Evolutionary conservation across 768 basidiomycete species (phyloP).

Genomic region (Rhodocollybia butyracea): DNA sequence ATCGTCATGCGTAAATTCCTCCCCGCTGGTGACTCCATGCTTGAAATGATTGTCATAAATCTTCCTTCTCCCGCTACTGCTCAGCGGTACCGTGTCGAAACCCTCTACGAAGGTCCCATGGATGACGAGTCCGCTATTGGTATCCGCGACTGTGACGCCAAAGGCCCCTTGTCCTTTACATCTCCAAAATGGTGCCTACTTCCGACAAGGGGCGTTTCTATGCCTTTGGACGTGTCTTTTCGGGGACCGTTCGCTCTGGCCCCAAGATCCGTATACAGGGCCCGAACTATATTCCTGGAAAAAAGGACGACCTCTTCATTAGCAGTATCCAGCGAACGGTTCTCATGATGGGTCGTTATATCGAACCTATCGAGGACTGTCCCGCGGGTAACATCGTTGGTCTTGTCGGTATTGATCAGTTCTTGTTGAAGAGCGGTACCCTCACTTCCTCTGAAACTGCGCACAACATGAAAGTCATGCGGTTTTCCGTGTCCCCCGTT

Average conservation of each 20-base stretch:
- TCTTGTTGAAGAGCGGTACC: constrained; percentile 99
- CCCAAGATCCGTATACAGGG: constrained; percentile 99
- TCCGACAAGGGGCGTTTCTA: constrained; percentile 99
- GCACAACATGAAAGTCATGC: constrained; percentile 99
- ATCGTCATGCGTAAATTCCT: constrained; percentile 99
- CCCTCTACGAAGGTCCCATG: constrained; percentile 99
- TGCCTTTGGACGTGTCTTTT: constrained; percentile 99
- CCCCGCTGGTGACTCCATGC: constrained; percentile 94
- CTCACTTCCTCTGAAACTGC: constrained; percentile 97
- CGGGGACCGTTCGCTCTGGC: constrained; percentile 94
- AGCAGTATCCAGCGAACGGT: constrained; percentile 99
- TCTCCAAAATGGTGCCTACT: constrained; percentile 99
- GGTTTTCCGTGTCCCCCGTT: constrained; percentile 99
- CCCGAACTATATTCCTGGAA: constrained; percentile 97
- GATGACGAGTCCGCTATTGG: constrained; percentile 99
- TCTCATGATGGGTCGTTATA: constrained; percentile 99
- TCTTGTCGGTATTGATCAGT: constrained; percentile 99
- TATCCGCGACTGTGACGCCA: constrained; percentile 97
- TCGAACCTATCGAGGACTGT: constrained; percentile 99
- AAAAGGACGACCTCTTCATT: constrained; percentile 97
- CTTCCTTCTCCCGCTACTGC: constrained; percentile 96
- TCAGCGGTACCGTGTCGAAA: constrained; percentile 98
- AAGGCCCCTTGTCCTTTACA: constrained; percentile 92
- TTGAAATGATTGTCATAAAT: constrained; percentile 99
- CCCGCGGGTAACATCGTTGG: constrained; percentile 98